Evolutionary conservation across 352 stramenopile species (phyloP), one percentile per base, ranked within the genome.

Genomic region (Pythium phragmiticola): DNA sequence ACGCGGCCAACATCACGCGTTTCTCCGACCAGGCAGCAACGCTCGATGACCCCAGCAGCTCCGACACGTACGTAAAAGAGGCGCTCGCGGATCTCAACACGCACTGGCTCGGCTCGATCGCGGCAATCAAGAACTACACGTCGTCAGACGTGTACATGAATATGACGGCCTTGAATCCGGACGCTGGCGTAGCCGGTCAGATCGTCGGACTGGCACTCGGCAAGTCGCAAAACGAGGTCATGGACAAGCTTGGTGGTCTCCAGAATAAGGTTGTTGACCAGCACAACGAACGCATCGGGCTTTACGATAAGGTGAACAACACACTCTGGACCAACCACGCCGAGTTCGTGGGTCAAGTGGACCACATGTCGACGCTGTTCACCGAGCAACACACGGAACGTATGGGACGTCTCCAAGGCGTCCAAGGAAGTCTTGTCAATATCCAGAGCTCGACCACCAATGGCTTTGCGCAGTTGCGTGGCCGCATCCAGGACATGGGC

Each of bases 281-380:
- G 16, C 57, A 64, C 57, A 17, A 57, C 2, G 57, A 64, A 37
- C 57, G 57, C 19, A 56, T 64, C 47, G 45, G 7, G 16, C 46
- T 64, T 36, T 57, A 57, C 57, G 50, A 64, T 39, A 64, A 26
- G n/a, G 51, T 64, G 36, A 56, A 64, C 57, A 57, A 42, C 23
- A 64, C 48, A 21, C 45, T 64, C 47, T 64, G 57, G 57, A 52
- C 57, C 36, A 64, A 57, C 47, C 57, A 64, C 57, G 50, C 26
- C 47, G 57, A 57, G 47, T 57, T 41, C 36, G 57, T 64, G 57
- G 50, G 34, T 33, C 23, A 64, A 16, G 57, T 64, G 12, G 36
- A 50, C 17, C 36, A 64, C 21, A 55, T 64, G 43, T 39, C 34
- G 21, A 64, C 47, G 47, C 34, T 52, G 7, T 64, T 64, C 39